Evolutionary conservation across 1,284 basidiomycete species (phyloP), one percentile per base, ranked within the genome.

Genomic region (Cronartium ribicola): DNA sequence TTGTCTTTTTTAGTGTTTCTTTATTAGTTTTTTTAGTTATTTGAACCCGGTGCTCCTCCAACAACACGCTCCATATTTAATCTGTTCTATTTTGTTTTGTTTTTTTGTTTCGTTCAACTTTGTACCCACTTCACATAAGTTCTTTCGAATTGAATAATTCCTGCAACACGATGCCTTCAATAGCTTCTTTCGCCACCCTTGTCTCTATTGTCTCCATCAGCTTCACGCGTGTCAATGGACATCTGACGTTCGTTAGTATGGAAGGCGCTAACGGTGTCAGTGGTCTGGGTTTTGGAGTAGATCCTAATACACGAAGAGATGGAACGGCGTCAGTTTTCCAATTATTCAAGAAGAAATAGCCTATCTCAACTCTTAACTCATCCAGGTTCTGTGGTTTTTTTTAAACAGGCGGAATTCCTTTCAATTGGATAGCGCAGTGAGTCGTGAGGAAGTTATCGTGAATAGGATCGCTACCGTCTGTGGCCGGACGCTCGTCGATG

Each of bases 401-500:
- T 43, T 40, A 0, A 11, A 11, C 14, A 74, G 72, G 2, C 64
- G 65, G 10, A 55, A 61, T 46, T 65, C 72, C 3, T 74, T 74
- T 20, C 72, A 74, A 67, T 46, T 64, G 4, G 72, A 74, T 39
- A 74, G 65, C 29, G 57, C 51, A 48, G 65, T 74, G 17, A 67
- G 67, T 13, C 40, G 72, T 51, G 63, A 74, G 20, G 65, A 37
- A 22, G 72, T 67, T 8, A 67, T 74, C 41, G 51, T 61, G 4
- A 74, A 63, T 22, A 65, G 72, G n/a, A 51, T 51, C 2, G 72
- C 72, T 6, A 67, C 63, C 13, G 65, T 67, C 57, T 74, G 72
- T 67, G 72, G 72, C 7, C 64, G 72, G 8, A 74, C 72, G n/a
- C 43, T 74, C 39, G 62, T 67, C 51, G 72, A 65, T 36, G 68